Base-by-base conservation (phyloP, 257 asterid genomes). In the Ajuga chamaepitys region DNA sequence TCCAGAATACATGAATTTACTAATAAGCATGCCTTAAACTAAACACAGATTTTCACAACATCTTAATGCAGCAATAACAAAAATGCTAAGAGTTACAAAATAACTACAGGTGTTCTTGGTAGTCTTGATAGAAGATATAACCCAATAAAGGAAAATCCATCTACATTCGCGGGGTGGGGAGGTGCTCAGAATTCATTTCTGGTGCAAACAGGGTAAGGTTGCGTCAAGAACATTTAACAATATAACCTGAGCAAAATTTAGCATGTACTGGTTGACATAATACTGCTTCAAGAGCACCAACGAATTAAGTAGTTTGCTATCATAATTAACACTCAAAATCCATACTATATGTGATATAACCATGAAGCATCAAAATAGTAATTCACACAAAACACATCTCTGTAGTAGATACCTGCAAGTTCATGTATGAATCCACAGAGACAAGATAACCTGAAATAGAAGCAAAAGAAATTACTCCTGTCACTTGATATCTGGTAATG, bases 341-440 rank as follows among this genome's bases (percentile, higher is more conserved):
- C 12, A 44, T 0, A 11, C 48, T 4, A 30, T 38, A 21, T 54
- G n/a, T n/a, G n/a, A n/a, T n/a, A n/a, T n/a, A n/a, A n/a, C n/a
- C n/a, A n/a, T n/a, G n/a, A n/a, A n/a, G n/a, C 51, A 50, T 18
- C 35, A 52, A 4, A 63, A 41, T 9, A 12, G 53, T 9, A 45
- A 53, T 53, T 41, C 13, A 57, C 8, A 35, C 3, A 12, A 2
- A 28, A 42, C 38, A 28, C 12, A 57, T 28, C 55, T 51, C 9
- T 62, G 38, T 38, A 44, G 30, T 41, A 59, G 62, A 16, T 84
- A 92, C 98, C 98, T 92, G 98, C 77, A 92, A 79, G 79, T 92
- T 92, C 98, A 92, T 92, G 82, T 93, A 93, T 5, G 98, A 93
- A 80, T 93, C 98, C 70, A 89, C 97, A 1, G 98, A 89, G 51